These are phyloP conservation scores for Rhodofomes roseus DNA, from an alignment of 1,284 basidiomycete genomes.

Conservation along the genomic window DNA sequence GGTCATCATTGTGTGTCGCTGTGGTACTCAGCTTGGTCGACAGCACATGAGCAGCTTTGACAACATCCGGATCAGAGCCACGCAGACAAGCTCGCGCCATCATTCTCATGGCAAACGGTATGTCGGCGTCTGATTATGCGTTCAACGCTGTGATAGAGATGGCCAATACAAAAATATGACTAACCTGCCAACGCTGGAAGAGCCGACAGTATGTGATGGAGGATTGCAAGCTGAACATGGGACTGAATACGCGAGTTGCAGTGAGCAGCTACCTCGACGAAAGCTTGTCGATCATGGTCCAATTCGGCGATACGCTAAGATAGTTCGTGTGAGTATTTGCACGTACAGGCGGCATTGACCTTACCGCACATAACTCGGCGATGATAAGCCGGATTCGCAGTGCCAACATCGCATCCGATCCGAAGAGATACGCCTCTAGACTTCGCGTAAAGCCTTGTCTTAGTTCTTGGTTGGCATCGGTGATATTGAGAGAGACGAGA, in stretches of 20 bases:
- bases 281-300: neutral
- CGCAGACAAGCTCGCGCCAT: constrained; percentile 51
- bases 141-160: constrained; percentile 29
- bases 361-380: constrained; percentile 63
- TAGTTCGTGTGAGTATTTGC: neutral
- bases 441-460: constrained; percentile 44
- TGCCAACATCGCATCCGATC: constrained; percentile 48
- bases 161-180: neutral
- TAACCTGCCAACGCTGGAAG: neutral
- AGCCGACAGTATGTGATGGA: constrained; percentile 48
- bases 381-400: constrained; percentile 55
- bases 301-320: neutral
- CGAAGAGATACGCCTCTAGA: constrained; percentile 54
- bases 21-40: constrained; percentile 35
- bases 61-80: constrained; percentile 45
- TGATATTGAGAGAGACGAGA: constrained; percentile 27
- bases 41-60: constrained; percentile 46
- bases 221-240: constrained; percentile 48
- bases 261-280: constrained; percentile 23
- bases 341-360: constrained; percentile 17
- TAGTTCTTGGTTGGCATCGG: constrained; percentile 27
- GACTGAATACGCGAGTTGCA: constrained; percentile 51
- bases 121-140: constrained; percentile 55
- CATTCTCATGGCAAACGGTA: constrained; percentile 54
- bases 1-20: constrained; percentile 19